A percentile compares a stretch with the other conserved stretches of the same genome.
These are phyloP conservation scores for Metrosideros polymorpha DNA, from an alignment of 441 rosid species.

Conservation along the genomic window DNA sequence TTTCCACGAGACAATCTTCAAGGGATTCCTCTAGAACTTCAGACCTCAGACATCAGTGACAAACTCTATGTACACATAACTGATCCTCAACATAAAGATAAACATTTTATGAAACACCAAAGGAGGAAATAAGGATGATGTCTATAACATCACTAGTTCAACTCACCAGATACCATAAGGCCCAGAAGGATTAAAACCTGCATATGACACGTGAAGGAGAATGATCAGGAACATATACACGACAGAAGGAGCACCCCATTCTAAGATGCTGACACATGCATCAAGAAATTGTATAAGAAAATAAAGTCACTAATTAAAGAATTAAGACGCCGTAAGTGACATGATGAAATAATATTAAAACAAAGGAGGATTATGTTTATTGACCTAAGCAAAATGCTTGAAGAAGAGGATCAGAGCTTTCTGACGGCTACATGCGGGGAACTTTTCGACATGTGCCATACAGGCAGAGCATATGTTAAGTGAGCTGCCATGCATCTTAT, in stretches of 20 bases:
- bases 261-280: background rate
- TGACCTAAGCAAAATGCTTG: background rate
- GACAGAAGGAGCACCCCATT: background rate
- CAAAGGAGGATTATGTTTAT: background rate
- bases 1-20: background rate
- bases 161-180: slow-evolving; percentile 70
- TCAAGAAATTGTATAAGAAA: background rate
- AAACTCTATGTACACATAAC: background rate
- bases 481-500: background rate
- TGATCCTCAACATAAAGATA: background rate
- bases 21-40: background rate
- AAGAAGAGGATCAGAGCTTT: background rate
- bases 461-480: background rate
- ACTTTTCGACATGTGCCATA: background rate
- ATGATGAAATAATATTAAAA: background rate
- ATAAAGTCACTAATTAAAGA: background rate
- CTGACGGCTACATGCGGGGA: background rate
- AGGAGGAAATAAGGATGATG: background rate
- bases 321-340: background rate
- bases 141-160: background rate
- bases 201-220: slow-evolving; percentile 7
- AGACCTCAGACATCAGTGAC: background rate
- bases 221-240: background rate
- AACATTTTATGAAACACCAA: background rate
- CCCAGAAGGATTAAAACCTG: slow-evolving; percentile 66